Percentiles rank a stretch among this genome's conserved stretches.
phyloP scores from a whole-genome alignment of 371 early-diverging fungal species.

The Rhizopus sp. region DNA sequence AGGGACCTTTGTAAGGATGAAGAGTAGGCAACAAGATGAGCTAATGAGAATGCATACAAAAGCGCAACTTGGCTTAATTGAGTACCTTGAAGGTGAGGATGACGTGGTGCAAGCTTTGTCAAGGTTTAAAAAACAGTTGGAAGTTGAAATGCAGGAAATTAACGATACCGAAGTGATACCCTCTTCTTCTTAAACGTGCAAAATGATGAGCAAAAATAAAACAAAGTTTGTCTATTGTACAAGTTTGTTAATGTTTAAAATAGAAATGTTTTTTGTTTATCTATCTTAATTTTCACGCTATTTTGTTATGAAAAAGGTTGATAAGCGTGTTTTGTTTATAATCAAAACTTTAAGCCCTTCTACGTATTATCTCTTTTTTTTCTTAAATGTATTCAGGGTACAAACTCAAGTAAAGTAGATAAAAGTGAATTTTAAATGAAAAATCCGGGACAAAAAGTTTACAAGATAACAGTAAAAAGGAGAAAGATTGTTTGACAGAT shows the following conservation, averaged over 20 bases:
- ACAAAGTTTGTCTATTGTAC: background rate
- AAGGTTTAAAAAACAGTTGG: constrained; percentile 40
- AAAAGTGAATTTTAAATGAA: background rate
- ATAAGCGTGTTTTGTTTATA: constrained; percentile 15
- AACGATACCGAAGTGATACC: background rate
- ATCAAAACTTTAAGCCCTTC: background rate
- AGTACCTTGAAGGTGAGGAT: constrained; percentile 44
- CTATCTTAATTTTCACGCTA: background rate
- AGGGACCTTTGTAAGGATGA: background rate
- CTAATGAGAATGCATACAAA: constrained; percentile 34
- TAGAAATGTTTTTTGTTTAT: background rate
- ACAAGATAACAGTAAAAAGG: background rate
- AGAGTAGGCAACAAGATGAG: constrained; percentile 24
- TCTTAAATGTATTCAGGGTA: background rate
- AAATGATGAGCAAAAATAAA: constrained; percentile 8
- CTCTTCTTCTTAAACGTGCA: constrained; percentile 6
- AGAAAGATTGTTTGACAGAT: background rate
- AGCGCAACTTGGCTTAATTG: constrained; percentile 40
- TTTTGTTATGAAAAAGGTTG: constrained; percentile 5
- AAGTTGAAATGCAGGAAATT: constrained; percentile 21
- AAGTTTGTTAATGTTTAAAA: background rate
- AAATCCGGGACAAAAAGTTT: background rate
- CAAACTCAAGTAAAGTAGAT: background rate
- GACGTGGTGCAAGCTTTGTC: constrained; percentile 33
- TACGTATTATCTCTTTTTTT: background rate